These are phyloP conservation scores for Leccinum longicurvipes DNA, from an alignment of 768 basidiomycete species.

Conservation along the genomic window DNA sequence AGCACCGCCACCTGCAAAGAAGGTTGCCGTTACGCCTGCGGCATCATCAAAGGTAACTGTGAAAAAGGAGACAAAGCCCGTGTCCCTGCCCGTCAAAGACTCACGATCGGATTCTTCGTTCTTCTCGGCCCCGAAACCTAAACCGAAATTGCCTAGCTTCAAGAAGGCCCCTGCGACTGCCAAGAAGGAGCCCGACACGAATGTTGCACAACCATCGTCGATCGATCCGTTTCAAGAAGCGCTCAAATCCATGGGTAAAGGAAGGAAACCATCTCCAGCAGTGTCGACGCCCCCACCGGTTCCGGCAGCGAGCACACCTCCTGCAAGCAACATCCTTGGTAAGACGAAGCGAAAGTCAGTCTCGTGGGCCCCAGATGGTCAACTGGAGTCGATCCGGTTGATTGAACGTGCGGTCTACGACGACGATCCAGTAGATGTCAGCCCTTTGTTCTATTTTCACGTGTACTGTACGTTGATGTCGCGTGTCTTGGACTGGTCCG, in stretches of 20 bases:
- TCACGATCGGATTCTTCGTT: constrained; percentile 85
- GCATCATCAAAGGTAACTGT: constrained; percentile 31
- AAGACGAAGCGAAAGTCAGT: constrained; percentile 73
- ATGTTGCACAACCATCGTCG: constrained; percentile 72
- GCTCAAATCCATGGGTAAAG: constrained; percentile 70
- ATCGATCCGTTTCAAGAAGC: constrained; percentile 82
- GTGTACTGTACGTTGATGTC: constrained; percentile 52
- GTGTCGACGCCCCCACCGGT: constrained; percentile 53
- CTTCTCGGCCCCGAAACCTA: constrained; percentile 83
- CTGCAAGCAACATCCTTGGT: constrained; percentile 39
- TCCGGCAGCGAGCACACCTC: constrained; percentile 30
- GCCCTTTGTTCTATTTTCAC: constrained; percentile 45
- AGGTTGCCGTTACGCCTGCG: constrained; percentile 43
- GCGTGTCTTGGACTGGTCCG: constrained; percentile 34
- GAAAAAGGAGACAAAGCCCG: constrained; percentile 55
- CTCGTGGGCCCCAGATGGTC: constrained; percentile 71
- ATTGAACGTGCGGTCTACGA: constrained; percentile 89
- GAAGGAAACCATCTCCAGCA: constrained; percentile 59
- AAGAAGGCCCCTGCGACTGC: constrained; percentile 62
- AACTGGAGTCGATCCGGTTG: constrained; percentile 70
- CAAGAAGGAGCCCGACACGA: constrained; percentile 53
- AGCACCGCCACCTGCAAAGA: constrained; percentile 61
- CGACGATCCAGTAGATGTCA: constrained; percentile 84
- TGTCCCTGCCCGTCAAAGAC: constrained; percentile 52
- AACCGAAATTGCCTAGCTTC: constrained; percentile 81